Evolutionary conservation across 2,329 filamentous ascomycete genomes (phyloP), one percentile per base, ranked within the genome.

Genomic region (Diplocarpon rosae): DNA sequence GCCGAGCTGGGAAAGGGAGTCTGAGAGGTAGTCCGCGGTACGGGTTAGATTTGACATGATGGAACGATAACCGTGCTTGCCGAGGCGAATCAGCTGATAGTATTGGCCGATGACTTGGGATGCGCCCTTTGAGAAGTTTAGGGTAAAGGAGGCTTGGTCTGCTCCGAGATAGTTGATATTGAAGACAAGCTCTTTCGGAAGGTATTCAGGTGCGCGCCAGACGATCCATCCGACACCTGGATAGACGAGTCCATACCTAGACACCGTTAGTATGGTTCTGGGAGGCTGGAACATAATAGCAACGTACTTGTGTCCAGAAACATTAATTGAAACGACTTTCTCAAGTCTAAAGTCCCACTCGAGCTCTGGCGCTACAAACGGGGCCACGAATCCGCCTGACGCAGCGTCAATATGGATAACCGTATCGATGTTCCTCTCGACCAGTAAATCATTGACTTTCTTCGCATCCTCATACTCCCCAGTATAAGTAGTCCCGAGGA

Each of bases 151-250:
- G 2, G 88, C 83, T 64, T 96, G 90, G 61, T 95, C 87, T 10
- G 90, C 89, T 39, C 90, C 90, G 5, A 95, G 82, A 68, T 96
- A 96, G 74, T 95, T 95, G 75, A 96, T 95, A 73, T 95, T 95
- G 77, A 96, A 96, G 58, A 96, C 87, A 16, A 95, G 80, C 59
- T 95, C 89, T 61, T 62, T 75, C 7, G 90, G 90, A 2, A 95
- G 75, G 66, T 73, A 92, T 63, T 92, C 82, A 40, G 85, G 76
- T 32, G 79, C 76, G 38, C 89, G 79, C 88, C 89, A 95, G 53
- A 95, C 72, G 10, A 90, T 80, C 90, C 90, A 96, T 47, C 90
- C 90, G 12, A 96, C 85, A 63, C 90, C 89, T 0, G 89, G 89
- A 62, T 95, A 95, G 39, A 93, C 73, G 15, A 78, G 69, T 13